Percentiles rank a stretch among this genome's conserved stretches.
These are phyloP conservation scores for Lichenothelia convexa DNA, from an alignment of 495 filamentous ascomycete species.

Conservation along the genomic window DNA sequence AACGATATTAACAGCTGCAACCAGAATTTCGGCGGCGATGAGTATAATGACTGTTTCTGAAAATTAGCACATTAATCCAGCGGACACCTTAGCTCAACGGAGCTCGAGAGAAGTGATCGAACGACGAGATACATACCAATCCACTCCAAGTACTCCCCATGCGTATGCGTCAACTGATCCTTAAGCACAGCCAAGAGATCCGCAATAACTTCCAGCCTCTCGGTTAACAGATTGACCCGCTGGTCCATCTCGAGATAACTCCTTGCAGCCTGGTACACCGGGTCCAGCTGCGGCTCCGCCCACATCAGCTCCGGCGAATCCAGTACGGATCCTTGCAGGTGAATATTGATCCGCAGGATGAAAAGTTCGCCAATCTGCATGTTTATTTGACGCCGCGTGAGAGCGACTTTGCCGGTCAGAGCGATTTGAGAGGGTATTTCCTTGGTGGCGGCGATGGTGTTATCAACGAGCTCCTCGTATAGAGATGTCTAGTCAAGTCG, in stretches of 20 bases:
- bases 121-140: not conserved
- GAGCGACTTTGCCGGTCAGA: conserved; percentile 69
- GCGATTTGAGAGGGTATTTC: conserved; percentile 83
- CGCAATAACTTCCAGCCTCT: conserved; percentile 80
- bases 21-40: conserved; percentile 89
- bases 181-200: conserved; percentile 89
- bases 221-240: conserved; percentile 72
- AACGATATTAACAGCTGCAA: conserved; percentile 85
- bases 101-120: no score
- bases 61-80: no score
- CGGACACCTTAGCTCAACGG: no score
- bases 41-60: conserved; percentile 88
- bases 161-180: conserved; percentile 89
- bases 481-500: conserved; percentile 55
- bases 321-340: conserved; percentile 91
- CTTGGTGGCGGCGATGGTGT: conserved; percentile 77
- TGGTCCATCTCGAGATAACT: conserved; percentile 98
- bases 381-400: conserved; percentile 75
- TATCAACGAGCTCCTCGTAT: conserved; percentile 89
- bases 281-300: conserved; percentile 91
- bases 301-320: conserved; percentile 96
- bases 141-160: conserved; percentile 35
- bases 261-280: conserved; percentile 83
- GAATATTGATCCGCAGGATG: conserved; percentile 91
- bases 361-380: conserved; percentile 98